phyloP scores from a whole-genome alignment of 2,329 filamentous ascomycete genomes.

The Alternaria incomplexa region DNA sequence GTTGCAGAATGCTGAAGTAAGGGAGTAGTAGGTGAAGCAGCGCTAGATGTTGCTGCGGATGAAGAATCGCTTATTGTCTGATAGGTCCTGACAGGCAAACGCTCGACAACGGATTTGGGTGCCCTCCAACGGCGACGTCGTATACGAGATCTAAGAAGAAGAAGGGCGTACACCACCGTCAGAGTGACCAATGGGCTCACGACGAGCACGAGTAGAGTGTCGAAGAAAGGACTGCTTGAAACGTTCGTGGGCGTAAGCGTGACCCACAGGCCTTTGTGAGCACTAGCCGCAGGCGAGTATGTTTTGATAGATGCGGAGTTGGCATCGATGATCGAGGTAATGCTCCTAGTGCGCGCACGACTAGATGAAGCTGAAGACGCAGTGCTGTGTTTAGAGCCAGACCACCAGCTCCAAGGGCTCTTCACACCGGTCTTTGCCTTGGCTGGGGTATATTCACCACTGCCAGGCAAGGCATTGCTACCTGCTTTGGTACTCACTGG shows the following conservation, averaged over 20 bases:
- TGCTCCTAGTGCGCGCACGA: constrained; percentile 19
- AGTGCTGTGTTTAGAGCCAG: constrained; percentile 30
- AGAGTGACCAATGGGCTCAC: constrained; percentile 91
- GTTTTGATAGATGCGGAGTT: constrained; percentile 25
- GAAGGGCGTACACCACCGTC: constrained; percentile 87
- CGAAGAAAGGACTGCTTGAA: constrained; percentile 91
- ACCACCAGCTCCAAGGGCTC: constrained; percentile 23
- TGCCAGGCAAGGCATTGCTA: constrained; percentile 50
- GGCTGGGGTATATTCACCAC: constrained; percentile 16
- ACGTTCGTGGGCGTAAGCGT: constrained; percentile 88
- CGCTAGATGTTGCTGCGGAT: constrained; percentile 67
- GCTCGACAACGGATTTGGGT: constrained; percentile 95
- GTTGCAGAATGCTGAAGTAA: constrained; percentile 64
- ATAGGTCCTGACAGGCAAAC: constrained; percentile 93
- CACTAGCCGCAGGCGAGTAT: constrained; percentile 40
- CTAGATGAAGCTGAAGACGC: constrained; percentile 16
- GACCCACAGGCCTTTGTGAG: constrained; percentile 89
- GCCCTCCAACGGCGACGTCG: constrained; percentile 90
- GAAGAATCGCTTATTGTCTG: constrained; percentile 75
- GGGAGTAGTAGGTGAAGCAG: constrained; percentile 77
- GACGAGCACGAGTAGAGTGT: constrained; percentile 94
- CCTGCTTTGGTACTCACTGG: constrained; percentile 51
- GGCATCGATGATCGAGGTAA: constrained; percentile 23
- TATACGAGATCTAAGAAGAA: constrained; percentile 87
- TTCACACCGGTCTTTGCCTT: constrained; percentile 27